Evolutionary conservation across 2,329 filamentous ascomycete genomes (phyloP), one percentile per base, ranked within the genome.

Genomic region (Verticillium dahliae): DNA sequence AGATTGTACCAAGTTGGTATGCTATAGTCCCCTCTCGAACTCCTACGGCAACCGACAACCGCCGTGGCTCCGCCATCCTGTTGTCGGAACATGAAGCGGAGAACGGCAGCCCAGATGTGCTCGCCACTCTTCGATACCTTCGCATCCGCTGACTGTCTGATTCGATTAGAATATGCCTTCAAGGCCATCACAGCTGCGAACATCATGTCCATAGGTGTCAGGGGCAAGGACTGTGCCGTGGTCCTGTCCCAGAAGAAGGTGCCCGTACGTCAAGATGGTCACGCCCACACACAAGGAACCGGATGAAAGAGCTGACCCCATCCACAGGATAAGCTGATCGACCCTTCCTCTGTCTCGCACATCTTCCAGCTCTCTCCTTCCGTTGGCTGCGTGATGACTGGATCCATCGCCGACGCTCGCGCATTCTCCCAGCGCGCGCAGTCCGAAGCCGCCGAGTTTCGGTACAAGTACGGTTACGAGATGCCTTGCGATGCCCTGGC

Each of bases 211-310:
- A 86, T 99, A 76, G 95, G 95, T 70, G 87, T 99, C 69, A 86
- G 92, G 74, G 95, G 95, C 78, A 99, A 99, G 85, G 87, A 95
- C 80, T 98, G 94, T 73, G 95, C 95, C 38, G 95, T 99, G 55
- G 91, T 99, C 60, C 82, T 99, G 75, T 98, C 95, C 65, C 95
- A 99, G 81, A 99, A 99, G 88, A 99, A 99, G 82, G 95, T 99
- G 69, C 94, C 95, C 63, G 94, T 97, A 90, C 68, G 93, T 80
- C 64, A 58, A 2, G 13, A 10, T 50, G 61, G 56, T 56, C 61
- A 60, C 60, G 62, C 11, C 56, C 13, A 34, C 56, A 62, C 60
- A 60, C 60, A 59, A 38, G 60, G 58, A 57, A 50, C 56, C 60
- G 56, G 65, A 66, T 60, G 66, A 67, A 62, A 69, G 33, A 67